Evolutionary conservation across 2,329 filamentous ascomycete genomes (phyloP).

Genomic region (Aspergillus caelatus): DNA sequence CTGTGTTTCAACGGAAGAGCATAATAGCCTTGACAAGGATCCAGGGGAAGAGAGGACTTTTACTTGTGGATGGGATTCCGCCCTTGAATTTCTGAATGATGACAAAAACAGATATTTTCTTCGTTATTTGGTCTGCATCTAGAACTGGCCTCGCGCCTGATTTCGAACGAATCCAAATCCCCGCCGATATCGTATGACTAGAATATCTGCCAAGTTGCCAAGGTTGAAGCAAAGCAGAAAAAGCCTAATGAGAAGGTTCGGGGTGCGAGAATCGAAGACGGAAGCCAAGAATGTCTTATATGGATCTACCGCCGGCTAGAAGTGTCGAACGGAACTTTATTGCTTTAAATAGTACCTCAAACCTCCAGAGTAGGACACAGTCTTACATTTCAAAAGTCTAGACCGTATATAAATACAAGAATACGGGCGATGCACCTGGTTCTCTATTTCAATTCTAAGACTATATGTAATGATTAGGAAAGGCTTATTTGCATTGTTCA

Average conservation of each 20-base stretch:
- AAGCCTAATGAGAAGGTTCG: background rate
- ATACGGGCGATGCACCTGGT: background rate
- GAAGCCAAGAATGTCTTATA: background rate
- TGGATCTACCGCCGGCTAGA: background rate
- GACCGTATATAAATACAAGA: background rate
- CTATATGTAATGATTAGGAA: background rate
- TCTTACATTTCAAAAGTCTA: background rate
- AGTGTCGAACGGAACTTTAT: background rate
- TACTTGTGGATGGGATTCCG: background rate
- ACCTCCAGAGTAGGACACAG: background rate
- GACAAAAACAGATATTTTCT: accelerated
- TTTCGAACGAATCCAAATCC: background rate
- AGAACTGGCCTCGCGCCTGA: background rate
- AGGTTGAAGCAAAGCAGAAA: background rate
- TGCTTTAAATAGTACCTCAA: background rate
- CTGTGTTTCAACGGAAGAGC: background rate
- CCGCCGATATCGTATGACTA: background rate
- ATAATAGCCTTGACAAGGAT: background rate
- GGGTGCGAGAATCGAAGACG: background rate
- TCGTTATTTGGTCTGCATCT: background rate
- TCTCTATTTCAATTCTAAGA: background rate
- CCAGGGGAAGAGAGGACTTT: no score
- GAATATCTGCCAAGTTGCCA: background rate
- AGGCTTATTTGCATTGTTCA: background rate
- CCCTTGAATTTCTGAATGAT: background rate